Conservation (phyloP, 768 basidiomycete species). For the Kockovaella imperatae region DNA sequence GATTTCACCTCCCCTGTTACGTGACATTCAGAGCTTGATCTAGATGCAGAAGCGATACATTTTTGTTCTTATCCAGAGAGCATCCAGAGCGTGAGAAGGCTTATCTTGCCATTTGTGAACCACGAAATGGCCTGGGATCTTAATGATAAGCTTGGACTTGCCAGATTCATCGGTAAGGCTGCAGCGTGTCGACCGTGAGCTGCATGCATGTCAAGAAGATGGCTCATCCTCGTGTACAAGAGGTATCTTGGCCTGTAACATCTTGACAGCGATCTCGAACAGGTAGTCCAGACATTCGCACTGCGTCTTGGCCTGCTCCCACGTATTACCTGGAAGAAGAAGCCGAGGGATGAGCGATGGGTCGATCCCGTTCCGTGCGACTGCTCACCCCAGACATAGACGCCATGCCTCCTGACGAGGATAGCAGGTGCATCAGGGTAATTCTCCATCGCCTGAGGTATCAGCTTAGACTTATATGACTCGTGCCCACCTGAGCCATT, state of each 20-base stretch:
- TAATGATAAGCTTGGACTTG: too few species aligned
- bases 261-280: slow-evolving; percentile 59
- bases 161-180: too few species aligned
- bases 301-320: slow-evolving; percentile 85
- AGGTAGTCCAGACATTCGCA: slow-evolving; percentile 87
- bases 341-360: slow-evolving; percentile 1
- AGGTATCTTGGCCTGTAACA: slow-evolving; percentile 32
- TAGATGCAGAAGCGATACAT: too few species aligned
- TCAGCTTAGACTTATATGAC: background rate
- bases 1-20: too few species aligned
- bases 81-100: too few species aligned
- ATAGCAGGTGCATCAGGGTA: slow-evolving; percentile 72
- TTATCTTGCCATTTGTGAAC: too few species aligned
- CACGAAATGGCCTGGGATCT: too few species aligned
- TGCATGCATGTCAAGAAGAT: too few species aligned
- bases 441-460: slow-evolving; percentile 58
- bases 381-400: slow-evolving; percentile 73
- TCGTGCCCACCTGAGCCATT: slow-evolving; percentile 57
- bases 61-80: too few species aligned
- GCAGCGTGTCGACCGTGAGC: too few species aligned
- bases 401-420: slow-evolving; percentile 68
- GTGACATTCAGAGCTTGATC: too few species aligned
- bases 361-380: background rate
- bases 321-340: slow-evolving; percentile 49
- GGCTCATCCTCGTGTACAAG: too few species aligned